phyloP scores from a whole-genome alignment of 768 basidiomycete species.

The Roridomyces roridus region DNA sequence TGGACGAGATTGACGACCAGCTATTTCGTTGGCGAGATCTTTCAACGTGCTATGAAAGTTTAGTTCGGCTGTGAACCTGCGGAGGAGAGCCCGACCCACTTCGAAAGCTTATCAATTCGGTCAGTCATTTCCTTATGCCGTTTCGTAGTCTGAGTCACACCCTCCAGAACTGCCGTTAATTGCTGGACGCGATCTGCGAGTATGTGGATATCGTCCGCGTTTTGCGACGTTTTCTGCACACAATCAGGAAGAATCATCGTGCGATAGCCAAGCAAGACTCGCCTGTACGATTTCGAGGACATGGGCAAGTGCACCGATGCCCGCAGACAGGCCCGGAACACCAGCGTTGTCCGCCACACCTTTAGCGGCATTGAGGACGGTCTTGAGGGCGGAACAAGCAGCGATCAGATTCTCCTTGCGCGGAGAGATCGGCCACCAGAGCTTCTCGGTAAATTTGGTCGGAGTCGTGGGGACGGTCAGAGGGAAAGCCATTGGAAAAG shows the following conservation, averaged over 20 bases:
- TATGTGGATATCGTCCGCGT: constrained; percentile 7
- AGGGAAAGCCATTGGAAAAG: no score
- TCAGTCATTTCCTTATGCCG: not conserved
- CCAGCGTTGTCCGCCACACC: not conserved
- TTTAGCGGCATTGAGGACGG: not conserved
- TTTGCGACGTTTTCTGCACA: constrained; percentile 7
- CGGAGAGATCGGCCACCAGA: no score
- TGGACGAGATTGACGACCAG: not conserved
- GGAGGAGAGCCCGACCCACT: no score
- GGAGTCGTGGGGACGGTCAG: no score
- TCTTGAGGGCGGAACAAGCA: not conserved
- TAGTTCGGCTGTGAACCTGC: no score
- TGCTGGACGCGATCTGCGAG: not conserved
- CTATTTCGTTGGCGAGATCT: not conserved
- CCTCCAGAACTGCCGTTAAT: not conserved
- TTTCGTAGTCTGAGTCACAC: not conserved
- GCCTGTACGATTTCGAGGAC: constrained; percentile 4
- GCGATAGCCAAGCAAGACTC: no score
- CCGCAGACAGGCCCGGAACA: not conserved
- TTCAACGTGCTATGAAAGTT: not conserved
- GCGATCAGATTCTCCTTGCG: not conserved
- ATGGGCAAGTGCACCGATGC: not conserved
- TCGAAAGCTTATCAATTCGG: not conserved
- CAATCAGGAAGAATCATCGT: not conserved
- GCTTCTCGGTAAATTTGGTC: no score